Base-by-base conservation (phyloP, 2,329 filamentous ascomycete genomes). In the Neobulgaria alba region DNA sequence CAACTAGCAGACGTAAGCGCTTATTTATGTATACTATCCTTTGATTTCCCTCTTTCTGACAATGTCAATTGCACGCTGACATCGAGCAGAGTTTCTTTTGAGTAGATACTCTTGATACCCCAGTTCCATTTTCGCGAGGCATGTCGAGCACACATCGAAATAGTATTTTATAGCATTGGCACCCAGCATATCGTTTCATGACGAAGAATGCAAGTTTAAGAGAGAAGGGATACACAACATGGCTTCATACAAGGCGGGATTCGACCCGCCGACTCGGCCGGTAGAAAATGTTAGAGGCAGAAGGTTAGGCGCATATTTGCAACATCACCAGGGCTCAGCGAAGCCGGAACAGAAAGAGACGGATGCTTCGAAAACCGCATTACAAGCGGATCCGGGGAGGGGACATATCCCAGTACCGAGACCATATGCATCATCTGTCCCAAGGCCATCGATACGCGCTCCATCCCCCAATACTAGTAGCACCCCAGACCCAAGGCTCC, bases 211-310 rank as follows among this genome's bases (percentile, higher is more conserved):
- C 38, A 36, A 33, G 46, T 34, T 39, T 47, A 50, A 42, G 37
- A 44, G 42, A n/a, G n/a, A n/a, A n/a, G n/a, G n/a, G n/a, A 53
- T 54, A 43, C 45, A 44, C 45, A 64, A 43, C 47, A 70, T 70
- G 67, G 64, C 66, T 58, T 64, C 66, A 53, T 57, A 61, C 41
- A 62, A 60, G 54, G 57, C 57, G 46, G 61, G 61, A 41, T 63
- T 61, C 50, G 63, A 66, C 42, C 58, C 67, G 36, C 65, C 63
- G 10, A 53, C 61, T 43, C 61, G 64, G 44, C 61, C 66, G 49
- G 57, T 57, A 29, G 64, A 68, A 35, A 56, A 59, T 37, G 50
- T 56, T 49, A 53, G 60, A 42, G 50, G 56, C 12, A 57, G 53
- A 45, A 57, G 53, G 39, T 34, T 52, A 20, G 50, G 49, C 32